phyloP scores from a whole-genome alignment of 345 rosid species.

The Murraya paniculata region DNA sequence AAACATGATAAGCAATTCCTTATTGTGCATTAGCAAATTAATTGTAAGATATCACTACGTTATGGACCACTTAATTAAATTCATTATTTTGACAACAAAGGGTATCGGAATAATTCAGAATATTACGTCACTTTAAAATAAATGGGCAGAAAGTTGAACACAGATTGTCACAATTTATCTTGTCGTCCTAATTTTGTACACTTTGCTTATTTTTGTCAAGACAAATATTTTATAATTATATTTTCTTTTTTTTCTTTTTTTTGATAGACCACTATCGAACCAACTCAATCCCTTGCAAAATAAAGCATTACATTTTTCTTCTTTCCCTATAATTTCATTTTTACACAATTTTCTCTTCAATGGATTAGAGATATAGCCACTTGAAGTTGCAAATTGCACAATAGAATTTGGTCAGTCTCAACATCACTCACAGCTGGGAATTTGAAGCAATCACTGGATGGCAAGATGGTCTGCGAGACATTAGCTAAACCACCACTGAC shows the following conservation, averaged over 20 bases:
- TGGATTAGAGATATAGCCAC: background rate
- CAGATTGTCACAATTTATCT: background rate
- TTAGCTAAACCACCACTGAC: background rate
- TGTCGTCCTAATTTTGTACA: background rate
- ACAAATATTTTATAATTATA: background rate
- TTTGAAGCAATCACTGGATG: background rate
- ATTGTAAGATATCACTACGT: background rate
- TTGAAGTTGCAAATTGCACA: too few relatives aligned
- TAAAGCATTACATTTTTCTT: background rate
- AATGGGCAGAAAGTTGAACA: conserved; percentile 7
- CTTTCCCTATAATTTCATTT: background rate
- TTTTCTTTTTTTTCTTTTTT: background rate
- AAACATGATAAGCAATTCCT: background rate
- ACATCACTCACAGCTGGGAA: background rate
- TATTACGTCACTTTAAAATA: background rate
- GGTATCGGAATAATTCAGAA: background rate
- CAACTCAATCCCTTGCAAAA: background rate
- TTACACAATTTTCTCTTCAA: background rate
- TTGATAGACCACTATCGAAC: background rate
- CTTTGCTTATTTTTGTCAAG: background rate
- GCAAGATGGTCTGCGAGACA: background rate
- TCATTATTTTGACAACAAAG: background rate
- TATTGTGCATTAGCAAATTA: background rate
- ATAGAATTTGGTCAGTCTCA: background rate
- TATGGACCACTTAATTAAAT: conserved; percentile 4